phyloP scores from a whole-genome alignment of 768 basidiomycete species.

The Kwoniella sp. region DNA sequence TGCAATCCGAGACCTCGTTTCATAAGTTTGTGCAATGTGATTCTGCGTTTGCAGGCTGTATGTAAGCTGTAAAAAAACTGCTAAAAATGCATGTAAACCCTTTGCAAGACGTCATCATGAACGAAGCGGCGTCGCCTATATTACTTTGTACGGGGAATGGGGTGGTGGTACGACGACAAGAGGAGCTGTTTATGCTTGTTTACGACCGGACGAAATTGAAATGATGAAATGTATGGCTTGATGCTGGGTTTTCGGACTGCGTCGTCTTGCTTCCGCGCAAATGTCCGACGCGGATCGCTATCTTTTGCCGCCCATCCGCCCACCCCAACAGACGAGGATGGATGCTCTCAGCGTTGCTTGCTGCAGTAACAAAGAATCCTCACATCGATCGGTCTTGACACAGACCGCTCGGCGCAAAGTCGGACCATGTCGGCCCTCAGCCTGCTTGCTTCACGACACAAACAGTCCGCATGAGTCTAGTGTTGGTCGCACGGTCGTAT shows the following conservation, averaged over 20 bases:
- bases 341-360: too few relatives aligned
- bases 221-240: neutral
- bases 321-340: too few relatives aligned
- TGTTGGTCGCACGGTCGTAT: too few relatives aligned
- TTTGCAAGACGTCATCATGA: neutral
- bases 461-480: too few relatives aligned
- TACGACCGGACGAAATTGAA: neutral
- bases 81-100: neutral
- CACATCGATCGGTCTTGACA: too few relatives aligned
- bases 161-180: neutral
- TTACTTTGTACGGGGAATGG: conserved; percentile 1
- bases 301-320: too few relatives aligned
- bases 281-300: neutral
- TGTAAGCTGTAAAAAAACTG: neutral
- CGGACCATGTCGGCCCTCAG: too few relatives aligned
- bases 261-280: neutral
- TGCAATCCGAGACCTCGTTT: too few relatives aligned
- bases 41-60: too few relatives aligned
- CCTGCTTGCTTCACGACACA: too few relatives aligned
- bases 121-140: conserved; percentile 1
- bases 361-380: too few relatives aligned
- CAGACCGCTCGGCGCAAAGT: neutral
- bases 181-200: neutral
- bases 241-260: neutral
- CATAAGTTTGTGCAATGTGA: too few relatives aligned